Percentiles rank a stretch among this genome's conserved stretches.
Evolutionary conservation across 257 asterid species (phyloP).

Genomic region (Przewalskia tangutica): DNA sequence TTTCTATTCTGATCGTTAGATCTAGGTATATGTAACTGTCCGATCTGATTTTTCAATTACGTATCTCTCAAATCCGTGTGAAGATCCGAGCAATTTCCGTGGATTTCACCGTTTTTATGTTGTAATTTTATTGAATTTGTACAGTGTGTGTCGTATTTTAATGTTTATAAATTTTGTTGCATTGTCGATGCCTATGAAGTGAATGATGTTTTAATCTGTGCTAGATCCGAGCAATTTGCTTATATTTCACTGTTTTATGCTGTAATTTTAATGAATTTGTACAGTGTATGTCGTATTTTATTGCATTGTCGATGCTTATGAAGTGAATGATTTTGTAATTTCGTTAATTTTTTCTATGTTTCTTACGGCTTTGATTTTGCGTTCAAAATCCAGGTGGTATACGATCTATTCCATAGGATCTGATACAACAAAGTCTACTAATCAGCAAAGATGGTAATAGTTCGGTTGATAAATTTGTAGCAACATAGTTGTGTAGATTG

Average conservation of each 20-base stretch:
- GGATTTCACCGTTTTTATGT: background rate
- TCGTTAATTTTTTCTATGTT: no score
- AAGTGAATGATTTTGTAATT: background rate
- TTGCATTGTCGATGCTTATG: background rate
- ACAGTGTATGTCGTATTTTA: background rate
- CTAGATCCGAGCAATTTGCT: background rate
- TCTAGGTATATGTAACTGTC: slow-evolving; percentile 3
- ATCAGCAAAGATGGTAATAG: slow-evolving; percentile 2
- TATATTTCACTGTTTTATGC: background rate
- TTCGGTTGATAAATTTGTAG: background rate
- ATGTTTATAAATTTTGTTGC: background rate
- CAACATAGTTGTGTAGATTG: background rate
- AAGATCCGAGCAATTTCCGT: background rate
- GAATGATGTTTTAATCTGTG: background rate
- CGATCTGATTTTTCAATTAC: background rate
- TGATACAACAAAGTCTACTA: background rate
- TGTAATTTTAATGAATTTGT: background rate
- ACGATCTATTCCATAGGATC: background rate
- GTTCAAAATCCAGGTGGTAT: background rate
- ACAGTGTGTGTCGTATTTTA: background rate
- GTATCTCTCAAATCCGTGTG: background rate
- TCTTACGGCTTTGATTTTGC: background rate
- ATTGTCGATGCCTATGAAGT: background rate
- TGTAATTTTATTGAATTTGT: background rate
- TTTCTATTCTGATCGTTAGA: background rate